These are phyloP conservation scores for Trametes coccinea DNA, from an alignment of 768 basidiomycete genomes.

Conservation along the genomic window DNA sequence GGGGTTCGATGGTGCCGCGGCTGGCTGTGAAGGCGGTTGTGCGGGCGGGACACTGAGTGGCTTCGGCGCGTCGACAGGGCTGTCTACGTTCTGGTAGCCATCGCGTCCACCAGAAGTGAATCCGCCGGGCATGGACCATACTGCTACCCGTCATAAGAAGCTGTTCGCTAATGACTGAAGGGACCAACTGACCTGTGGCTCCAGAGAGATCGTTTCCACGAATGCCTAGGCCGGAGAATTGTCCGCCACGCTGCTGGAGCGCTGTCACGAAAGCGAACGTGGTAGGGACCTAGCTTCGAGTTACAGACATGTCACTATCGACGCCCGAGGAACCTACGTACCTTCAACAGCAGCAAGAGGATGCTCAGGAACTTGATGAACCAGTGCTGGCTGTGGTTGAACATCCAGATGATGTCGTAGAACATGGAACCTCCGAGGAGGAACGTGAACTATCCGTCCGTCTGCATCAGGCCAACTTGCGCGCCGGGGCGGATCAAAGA, in stretches of 20 bases:
- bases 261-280: constrained; percentile 35
- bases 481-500: neutral
- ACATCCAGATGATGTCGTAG: constrained; percentile 74
- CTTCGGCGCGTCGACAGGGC: constrained; percentile 28
- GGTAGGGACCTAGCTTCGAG: constrained; percentile 36
- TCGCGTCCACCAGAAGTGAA: constrained; percentile 37
- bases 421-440: constrained; percentile 60
- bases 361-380: constrained; percentile 56
- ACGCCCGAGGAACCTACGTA: constrained; percentile 15
- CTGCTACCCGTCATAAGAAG: constrained; percentile 22
- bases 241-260: constrained; percentile 38
- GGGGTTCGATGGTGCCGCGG: constrained; percentile 22
- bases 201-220: constrained; percentile 36
- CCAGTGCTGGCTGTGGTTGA: constrained; percentile 52
- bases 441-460: constrained; percentile 55
- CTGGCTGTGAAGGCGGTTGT: constrained; percentile 21
- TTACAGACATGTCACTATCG: neutral
- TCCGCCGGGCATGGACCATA: constrained; percentile 48
- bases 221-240: constrained; percentile 35
- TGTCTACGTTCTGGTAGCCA: constrained; percentile 41
- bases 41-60: constrained; percentile 27
- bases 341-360: constrained; percentile 40
- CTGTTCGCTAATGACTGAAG: neutral
- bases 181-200: constrained; percentile 33
- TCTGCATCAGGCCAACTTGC: neutral